A percentile compares a stretch with the other conserved stretches of the same genome.
Evolutionary conservation across 2,329 filamentous ascomycete species (phyloP).

Genomic region (Cladosporium phlei): DNA sequence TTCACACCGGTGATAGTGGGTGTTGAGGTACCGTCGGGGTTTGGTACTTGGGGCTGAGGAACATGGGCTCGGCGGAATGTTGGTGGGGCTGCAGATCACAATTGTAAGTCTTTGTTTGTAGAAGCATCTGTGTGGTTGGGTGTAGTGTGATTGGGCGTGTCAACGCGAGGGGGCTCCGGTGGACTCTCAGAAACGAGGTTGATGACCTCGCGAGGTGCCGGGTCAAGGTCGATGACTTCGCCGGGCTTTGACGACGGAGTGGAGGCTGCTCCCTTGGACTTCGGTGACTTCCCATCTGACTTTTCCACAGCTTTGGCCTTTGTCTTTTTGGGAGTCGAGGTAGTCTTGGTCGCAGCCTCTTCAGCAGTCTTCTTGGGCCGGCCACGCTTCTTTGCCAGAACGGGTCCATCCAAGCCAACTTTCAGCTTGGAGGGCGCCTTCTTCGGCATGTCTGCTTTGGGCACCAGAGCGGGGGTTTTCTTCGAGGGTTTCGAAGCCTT

Average conservation of each 20-base stretch:
- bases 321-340: slow-evolving; percentile 23
- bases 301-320: slow-evolving; percentile 5
- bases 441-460: neutral
- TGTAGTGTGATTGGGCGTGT: neutral
- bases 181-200: no score
- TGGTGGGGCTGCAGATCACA: slow-evolving; percentile 13
- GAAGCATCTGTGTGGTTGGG: neutral
- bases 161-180: neutral
- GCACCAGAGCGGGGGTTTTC: neutral
- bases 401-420: no score
- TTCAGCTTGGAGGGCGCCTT: no score
- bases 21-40: neutral
- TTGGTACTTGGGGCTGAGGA: slow-evolving; percentile 13
- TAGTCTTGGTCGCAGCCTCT: slow-evolving; percentile 3
- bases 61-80: slow-evolving; percentile 22
- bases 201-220: neutral
- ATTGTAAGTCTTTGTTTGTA: slow-evolving; percentile 7
- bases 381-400: neutral
- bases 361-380: slow-evolving; percentile 7
- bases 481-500: neutral
- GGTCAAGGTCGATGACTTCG: neutral
- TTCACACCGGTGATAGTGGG: no score
- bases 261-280: neutral
- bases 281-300: neutral
- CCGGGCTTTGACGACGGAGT: neutral